phyloP scores from a whole-genome alignment of 257 asterid genomes.

The Penstemon newberryi region DNA sequence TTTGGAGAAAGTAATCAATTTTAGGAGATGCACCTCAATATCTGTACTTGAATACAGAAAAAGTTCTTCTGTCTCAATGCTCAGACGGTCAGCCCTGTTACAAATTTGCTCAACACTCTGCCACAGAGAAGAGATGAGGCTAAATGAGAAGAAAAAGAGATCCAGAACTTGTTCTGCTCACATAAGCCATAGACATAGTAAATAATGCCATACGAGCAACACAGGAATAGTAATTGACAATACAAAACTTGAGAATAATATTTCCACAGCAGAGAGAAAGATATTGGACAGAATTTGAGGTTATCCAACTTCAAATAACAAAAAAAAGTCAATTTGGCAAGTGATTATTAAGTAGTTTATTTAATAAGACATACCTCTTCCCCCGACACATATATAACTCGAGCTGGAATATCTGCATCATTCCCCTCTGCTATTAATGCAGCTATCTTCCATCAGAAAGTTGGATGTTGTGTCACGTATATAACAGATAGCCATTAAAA shows the following conservation, averaged over 20 bases:
- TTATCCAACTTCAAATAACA: slow-evolving; percentile 18
- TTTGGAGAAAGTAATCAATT: slow-evolving; percentile 18
- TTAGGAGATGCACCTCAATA: slow-evolving; percentile 62
- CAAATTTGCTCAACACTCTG: slow-evolving; percentile 98
- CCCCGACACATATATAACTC: slow-evolving; percentile 92
- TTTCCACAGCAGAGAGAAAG: slow-evolving; percentile 6
- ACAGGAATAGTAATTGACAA: neutral
- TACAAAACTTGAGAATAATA: slow-evolving; percentile 5
- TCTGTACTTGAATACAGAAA: slow-evolving; percentile 84
- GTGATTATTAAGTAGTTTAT: slow-evolving; percentile 8
- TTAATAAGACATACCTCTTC: slow-evolving; percentile 70
- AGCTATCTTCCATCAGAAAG: slow-evolving; percentile 62
- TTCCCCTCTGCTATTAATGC: slow-evolving; percentile 73
- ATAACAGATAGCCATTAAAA: slow-evolving; percentile 5
- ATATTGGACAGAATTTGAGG: slow-evolving; percentile 11
- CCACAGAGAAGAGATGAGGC: slow-evolving; percentile 26
- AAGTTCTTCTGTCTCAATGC: slow-evolving; percentile 58
- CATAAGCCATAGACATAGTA: neutral
- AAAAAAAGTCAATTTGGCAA: slow-evolving; percentile 17
- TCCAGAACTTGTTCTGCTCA: slow-evolving; percentile 10
- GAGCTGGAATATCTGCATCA: slow-evolving; percentile 45
- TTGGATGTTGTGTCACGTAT: slow-evolving; percentile 24
- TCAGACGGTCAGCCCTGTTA: slow-evolving; percentile 84
- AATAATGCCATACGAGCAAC: neutral
- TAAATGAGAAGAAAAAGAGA: neutral